phyloP scores from a whole-genome alignment of 192 early-diverging fungal genomes.

The Allomyces javanicus region DNA sequence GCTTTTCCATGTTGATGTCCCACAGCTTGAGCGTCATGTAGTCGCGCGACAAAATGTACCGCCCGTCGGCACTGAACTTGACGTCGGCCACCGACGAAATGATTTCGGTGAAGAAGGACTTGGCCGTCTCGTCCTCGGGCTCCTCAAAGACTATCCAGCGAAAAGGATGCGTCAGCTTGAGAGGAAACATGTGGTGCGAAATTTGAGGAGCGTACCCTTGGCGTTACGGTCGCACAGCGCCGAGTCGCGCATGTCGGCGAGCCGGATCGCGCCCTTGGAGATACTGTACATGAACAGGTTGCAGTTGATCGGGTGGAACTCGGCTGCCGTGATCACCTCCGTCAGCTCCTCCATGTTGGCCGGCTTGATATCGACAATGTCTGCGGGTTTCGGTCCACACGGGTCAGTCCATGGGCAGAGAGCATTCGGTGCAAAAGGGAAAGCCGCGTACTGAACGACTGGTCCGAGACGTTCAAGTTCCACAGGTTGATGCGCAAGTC shows the following conservation, averaged over 20 bases:
- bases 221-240: slow-evolving; percentile 88
- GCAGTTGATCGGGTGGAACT: slow-evolving; percentile 91
- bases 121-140: slow-evolving; percentile 77
- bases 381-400: slow-evolving; percentile 15
- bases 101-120: slow-evolving; percentile 99
- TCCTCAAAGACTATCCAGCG: slow-evolving; percentile 84
- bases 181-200: slow-evolving; percentile 1
- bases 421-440: not conserved
- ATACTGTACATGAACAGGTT: slow-evolving; percentile 97
- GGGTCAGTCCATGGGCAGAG: no score
- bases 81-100: slow-evolving; percentile 95
- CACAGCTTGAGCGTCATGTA: slow-evolving; percentile 95
- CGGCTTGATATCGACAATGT: slow-evolving; percentile 99
- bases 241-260: slow-evolving; percentile 87
- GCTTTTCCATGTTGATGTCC: slow-evolving; percentile 95
- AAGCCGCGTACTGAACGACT: slow-evolving; percentile 55
- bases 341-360: slow-evolving; percentile 99
- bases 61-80: slow-evolving; percentile 87
- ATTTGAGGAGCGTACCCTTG: slow-evolving; percentile 43
- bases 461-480: slow-evolving; percentile 93
- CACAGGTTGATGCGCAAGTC: slow-evolving; percentile 97
- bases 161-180: not conserved
- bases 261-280: slow-evolving; percentile 93
- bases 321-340: slow-evolving; percentile 95
- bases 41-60: slow-evolving; percentile 91